Evolutionary conservation across 2,329 filamentous ascomycete species (phyloP).

Genomic region (Colletotrichum falcatum): DNA sequence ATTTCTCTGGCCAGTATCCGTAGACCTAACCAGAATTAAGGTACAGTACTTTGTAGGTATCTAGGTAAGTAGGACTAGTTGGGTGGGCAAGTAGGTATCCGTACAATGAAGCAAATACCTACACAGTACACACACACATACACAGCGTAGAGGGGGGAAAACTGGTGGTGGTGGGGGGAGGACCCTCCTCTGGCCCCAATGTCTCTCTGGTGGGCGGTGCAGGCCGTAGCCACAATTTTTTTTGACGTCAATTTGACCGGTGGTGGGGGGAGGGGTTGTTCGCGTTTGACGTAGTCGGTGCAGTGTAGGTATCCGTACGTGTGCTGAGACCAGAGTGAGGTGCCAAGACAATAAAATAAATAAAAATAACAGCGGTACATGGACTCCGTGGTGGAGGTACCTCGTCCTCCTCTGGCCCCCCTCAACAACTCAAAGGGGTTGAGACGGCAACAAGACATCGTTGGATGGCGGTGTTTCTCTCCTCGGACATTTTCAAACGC

Average conservation of each 20-base stretch:
- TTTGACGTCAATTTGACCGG: slow-evolving; percentile 41
- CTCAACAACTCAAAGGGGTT: slow-evolving; percentile 20
- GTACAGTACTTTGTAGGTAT: too few relatives aligned
- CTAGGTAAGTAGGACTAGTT: too few relatives aligned
- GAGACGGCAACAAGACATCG: slow-evolving; percentile 7
- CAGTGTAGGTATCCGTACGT: too few relatives aligned
- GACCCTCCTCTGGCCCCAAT: slow-evolving; percentile 9
- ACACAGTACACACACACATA: background rate
- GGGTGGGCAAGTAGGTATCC: background rate
- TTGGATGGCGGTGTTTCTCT: slow-evolving; percentile 7
- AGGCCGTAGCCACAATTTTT: slow-evolving; percentile 13
- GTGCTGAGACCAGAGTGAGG: too few relatives aligned
- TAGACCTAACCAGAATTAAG: too few relatives aligned
- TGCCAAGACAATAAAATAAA: background rate
- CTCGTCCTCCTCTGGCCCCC: slow-evolving; percentile 10
- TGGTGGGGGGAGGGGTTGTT: slow-evolving; percentile 37
- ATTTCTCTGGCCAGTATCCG: background rate
- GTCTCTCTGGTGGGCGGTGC: slow-evolving; percentile 23
- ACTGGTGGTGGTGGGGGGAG: slow-evolving; percentile 3
- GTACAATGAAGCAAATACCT: background rate
- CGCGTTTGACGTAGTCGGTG: slow-evolving; percentile 33
- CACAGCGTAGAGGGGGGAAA: background rate
- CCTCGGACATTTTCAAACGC: background rate
- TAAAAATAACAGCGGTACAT: background rate
- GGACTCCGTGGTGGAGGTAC: slow-evolving; percentile 5